Evolutionary conservation across 768 basidiomycete species (phyloP).

Genomic region (Termitomyces eurrhizus): DNA sequence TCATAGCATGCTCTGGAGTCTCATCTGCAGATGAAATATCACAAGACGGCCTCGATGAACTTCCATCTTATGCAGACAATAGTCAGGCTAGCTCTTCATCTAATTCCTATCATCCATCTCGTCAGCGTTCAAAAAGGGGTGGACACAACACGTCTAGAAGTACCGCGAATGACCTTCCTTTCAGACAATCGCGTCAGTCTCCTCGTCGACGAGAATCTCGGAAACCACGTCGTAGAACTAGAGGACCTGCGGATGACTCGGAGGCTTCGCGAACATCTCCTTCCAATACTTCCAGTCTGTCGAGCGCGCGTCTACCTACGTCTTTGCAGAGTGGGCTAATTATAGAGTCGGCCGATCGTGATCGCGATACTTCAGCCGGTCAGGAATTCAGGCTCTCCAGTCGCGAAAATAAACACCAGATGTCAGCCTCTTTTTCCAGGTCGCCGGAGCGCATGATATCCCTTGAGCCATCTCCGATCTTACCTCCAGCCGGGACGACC

Average conservation of each 20-base stretch:
- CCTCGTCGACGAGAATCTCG: neutral
- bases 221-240: neutral
- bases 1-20: neutral
- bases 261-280: neutral
- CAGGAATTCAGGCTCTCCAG: neutral
- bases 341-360: neutral
- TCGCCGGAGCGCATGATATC: neutral
- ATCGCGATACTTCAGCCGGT: neutral
- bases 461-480: neutral
- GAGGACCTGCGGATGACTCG: neutral
- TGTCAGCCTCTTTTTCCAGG: neutral
- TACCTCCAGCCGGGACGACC: neutral
- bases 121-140: neutral
- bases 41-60: neutral
- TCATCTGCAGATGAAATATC: neutral
- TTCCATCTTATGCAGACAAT: neutral
- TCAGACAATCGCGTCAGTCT: neutral
- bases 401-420: no score
- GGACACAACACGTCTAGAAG: neutral
- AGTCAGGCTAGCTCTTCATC: neutral
- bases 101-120: neutral
- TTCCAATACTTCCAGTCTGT: neutral
- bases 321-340: neutral
- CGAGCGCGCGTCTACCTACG: neutral
- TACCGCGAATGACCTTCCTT: neutral